A percentile compares a stretch with the other conserved stretches of the same genome.
Evolutionary conservation across 108 stramenopile species (phyloP).

Genomic region (Cyclotella atomus): DNA sequence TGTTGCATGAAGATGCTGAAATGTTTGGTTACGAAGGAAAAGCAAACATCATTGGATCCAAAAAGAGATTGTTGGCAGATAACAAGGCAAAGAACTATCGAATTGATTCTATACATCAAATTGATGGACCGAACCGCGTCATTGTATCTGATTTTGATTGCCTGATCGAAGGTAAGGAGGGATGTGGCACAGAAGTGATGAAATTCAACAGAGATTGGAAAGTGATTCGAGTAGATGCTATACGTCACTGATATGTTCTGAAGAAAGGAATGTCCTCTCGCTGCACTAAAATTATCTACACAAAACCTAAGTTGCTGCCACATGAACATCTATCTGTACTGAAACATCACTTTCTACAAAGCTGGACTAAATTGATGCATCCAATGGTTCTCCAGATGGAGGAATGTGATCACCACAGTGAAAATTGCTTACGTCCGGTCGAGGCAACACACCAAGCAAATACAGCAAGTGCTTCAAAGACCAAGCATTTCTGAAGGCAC

Average conservation of each 20-base stretch:
- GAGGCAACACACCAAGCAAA: slow-evolving; percentile 53
- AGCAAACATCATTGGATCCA: background rate
- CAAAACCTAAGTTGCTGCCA: background rate
- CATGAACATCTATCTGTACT: too few relatives aligned
- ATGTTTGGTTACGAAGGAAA: slow-evolving; percentile 5
- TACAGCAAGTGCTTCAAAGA: slow-evolving; percentile 73
- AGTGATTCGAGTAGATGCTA: background rate
- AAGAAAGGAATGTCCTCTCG: too few relatives aligned
- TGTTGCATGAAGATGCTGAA: slow-evolving; percentile 5
- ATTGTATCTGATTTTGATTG: slow-evolving; percentile 8
- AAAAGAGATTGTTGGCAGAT: background rate
- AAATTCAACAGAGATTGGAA: slow-evolving; percentile 3
- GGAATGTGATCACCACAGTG: slow-evolving; percentile 51
- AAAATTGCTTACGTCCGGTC: slow-evolving; percentile 60
- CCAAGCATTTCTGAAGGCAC: slow-evolving; percentile 78
- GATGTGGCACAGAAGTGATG: background rate
- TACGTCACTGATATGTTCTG: background rate
- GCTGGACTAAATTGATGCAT: slow-evolving; percentile 25
- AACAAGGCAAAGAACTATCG: background rate
- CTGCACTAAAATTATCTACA: too few relatives aligned
- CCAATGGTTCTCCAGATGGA: slow-evolving; percentile 38
- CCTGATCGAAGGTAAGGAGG: background rate
- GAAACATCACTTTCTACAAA: background rate
- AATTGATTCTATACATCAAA: slow-evolving; percentile 1
- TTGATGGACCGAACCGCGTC: slow-evolving; percentile 1